A percentile compares a stretch with the other conserved stretches of the same genome.
These are phyloP conservation scores for Rhizomucor miehei DNA, from an alignment of 371 early-diverging fungal species.

Conservation along the genomic window DNA sequence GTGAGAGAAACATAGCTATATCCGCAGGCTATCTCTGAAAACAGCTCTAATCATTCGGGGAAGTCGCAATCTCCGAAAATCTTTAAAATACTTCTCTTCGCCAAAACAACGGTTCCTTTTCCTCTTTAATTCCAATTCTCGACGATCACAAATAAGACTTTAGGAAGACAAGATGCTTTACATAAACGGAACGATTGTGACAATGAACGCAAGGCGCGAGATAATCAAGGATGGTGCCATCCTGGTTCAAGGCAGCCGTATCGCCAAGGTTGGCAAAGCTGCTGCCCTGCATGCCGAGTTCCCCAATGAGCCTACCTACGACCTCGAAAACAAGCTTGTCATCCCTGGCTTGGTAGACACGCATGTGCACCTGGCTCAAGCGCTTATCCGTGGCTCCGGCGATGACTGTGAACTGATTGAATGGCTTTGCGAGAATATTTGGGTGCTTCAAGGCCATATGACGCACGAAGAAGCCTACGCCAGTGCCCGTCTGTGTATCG, in stretches of 20 bases:
- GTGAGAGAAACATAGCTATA: no score
- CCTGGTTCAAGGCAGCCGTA: conserved; percentile 14
- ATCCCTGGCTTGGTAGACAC: conserved; percentile 24
- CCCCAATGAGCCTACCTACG: conserved; percentile 18
- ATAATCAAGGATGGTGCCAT: conserved; percentile 23
- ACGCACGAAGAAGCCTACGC: conserved; percentile 18
- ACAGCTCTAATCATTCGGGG: no score
- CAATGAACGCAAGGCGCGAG: conserved; percentile 22
- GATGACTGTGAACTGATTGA: conserved; percentile 22
- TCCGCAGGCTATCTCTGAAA: no score
- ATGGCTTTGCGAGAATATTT: conserved; percentile 23
- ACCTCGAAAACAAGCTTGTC: conserved; percentile 16
- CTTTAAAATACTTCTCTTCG: no score
- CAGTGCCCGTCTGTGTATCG: conserved; percentile 25
- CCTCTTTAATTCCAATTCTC: no score
- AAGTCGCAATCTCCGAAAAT: no score
- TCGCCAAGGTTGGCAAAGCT: conserved; percentile 19
- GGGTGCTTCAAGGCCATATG: conserved; percentile 23
- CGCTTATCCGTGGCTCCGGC: conserved; percentile 20
- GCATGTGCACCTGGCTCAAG: conserved; percentile 24
- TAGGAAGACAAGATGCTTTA: conserved; percentile 21
- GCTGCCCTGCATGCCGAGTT: conserved; percentile 8
- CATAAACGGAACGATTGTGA: conserved; percentile 20
- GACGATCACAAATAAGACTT: no score
- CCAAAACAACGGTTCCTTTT: no score